These are phyloP conservation scores for Geotrichum carabidarum DNA, from an alignment of 1,139 yeast genomes.

Conservation along the genomic window DNA sequence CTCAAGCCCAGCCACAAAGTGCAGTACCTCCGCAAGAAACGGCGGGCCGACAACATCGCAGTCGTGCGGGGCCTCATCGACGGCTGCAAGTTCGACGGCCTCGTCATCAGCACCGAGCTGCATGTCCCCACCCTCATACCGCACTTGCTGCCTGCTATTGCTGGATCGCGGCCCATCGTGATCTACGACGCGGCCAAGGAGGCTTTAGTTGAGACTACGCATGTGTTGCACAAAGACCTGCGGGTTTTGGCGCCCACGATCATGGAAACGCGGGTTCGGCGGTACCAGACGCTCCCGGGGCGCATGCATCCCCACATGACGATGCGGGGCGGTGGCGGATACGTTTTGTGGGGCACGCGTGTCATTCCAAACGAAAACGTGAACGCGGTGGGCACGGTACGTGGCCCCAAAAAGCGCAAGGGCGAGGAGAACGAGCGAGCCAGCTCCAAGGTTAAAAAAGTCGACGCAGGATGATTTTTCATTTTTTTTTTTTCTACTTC, in stretches of 20 bases:
- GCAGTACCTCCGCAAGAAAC: slow-evolving; percentile 63
- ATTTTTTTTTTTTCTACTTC: no score
- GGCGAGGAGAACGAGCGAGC: slow-evolving; percentile 9
- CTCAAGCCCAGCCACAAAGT: slow-evolving; percentile 57
- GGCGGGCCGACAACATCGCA: slow-evolving; percentile 47
- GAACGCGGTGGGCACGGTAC: slow-evolving; percentile 37
- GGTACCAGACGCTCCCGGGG: slow-evolving; percentile 89
- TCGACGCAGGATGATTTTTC: not conserved
- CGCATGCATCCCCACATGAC: slow-evolving; percentile 95
- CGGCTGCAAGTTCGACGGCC: slow-evolving; percentile 64
- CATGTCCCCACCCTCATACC: slow-evolving; percentile 64
- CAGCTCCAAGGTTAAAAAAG: not conserved
- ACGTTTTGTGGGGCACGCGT: slow-evolving; percentile 68
- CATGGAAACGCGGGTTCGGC: slow-evolving; percentile 75
- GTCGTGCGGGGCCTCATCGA: slow-evolving; percentile 50
- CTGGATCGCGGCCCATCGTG: slow-evolving; percentile 84
- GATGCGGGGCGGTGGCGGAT: slow-evolving; percentile 89
- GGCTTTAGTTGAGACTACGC: slow-evolving; percentile 64
- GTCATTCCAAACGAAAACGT: slow-evolving; percentile 67
- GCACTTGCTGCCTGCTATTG: slow-evolving; percentile 56
- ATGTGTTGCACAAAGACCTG: slow-evolving; percentile 57
- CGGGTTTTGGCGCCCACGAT: slow-evolving; percentile 79
- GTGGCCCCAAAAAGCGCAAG: slow-evolving; percentile 29
- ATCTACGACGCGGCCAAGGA: slow-evolving; percentile 81
- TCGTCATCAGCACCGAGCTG: slow-evolving; percentile 68